A percentile compares a stretch with the other conserved stretches of the same genome.
Conservation (phyloP, 176 grass and related monocot genomes). For the Secale cereale region DNA sequence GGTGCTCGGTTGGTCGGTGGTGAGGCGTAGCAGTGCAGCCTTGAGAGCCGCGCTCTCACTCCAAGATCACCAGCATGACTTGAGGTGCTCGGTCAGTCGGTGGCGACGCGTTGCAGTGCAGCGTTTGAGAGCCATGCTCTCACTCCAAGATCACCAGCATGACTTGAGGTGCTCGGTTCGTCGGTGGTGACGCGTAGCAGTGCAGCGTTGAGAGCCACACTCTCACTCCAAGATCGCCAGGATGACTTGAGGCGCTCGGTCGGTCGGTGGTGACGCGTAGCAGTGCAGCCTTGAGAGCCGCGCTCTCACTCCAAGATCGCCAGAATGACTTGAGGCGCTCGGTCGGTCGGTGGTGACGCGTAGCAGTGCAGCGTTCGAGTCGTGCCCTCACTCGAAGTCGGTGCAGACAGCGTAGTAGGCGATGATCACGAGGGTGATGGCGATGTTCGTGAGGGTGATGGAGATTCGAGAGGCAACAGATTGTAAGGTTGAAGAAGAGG, state of each 20-base stretch:
- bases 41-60: neutral
- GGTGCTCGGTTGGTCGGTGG: neutral
- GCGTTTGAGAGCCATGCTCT: neutral
- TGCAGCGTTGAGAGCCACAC: neutral
- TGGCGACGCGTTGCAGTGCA: neutral
- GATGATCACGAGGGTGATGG: slow-evolving; percentile 14
- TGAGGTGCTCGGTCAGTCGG: neutral
- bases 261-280: neutral
- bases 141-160: neutral
- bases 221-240: slow-evolving; percentile 4
- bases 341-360: neutral
- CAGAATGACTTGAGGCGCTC: neutral
- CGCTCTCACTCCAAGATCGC: neutral
- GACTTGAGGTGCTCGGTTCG: neutral
- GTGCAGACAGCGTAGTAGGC: slow-evolving; percentile 23
- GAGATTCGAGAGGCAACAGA: slow-evolving; percentile 10
- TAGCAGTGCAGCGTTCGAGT: neutral
- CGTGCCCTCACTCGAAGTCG: neutral
- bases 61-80: neutral
- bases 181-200: neutral
- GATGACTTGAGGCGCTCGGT: neutral
- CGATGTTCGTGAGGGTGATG: slow-evolving; percentile 9
- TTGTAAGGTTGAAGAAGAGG: neutral
- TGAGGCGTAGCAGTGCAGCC: neutral
- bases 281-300: neutral